Conservation (phyloP, 2,329 filamentous ascomycete species). For the Conoideocrella luteorostrata region DNA sequence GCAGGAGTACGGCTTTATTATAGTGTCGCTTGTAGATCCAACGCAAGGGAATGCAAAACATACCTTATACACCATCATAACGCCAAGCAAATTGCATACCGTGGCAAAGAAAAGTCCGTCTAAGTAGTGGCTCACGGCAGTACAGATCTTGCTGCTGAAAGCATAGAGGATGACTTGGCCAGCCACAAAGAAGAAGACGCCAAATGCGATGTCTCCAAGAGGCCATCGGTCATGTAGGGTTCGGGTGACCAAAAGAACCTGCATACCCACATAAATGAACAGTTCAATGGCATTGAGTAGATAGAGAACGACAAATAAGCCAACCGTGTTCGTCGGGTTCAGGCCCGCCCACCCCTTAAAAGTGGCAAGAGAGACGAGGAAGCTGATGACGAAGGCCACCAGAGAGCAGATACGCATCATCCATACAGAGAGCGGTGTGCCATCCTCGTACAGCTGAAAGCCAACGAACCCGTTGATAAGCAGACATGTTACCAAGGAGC, state of each 20-base stretch:
- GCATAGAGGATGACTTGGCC: constrained; percentile 92
- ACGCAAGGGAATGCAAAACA: constrained; percentile 13
- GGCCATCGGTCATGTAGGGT: constrained; percentile 96
- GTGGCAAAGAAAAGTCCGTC: constrained; percentile 94
- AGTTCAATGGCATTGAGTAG: constrained; percentile 83
- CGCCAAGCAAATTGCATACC: constrained; percentile 83
- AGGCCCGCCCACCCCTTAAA: constrained; percentile 90
- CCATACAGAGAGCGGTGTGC: constrained; percentile 90
- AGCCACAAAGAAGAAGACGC: constrained; percentile 81
- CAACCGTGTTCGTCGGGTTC: constrained; percentile 76
- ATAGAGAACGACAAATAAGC: constrained; percentile 87
- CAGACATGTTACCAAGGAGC: constrained; percentile 79
- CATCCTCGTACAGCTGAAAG: constrained; percentile 97
- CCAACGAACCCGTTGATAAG: constrained; percentile 97
- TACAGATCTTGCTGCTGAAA: constrained; percentile 79
- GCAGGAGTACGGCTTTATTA: too few species aligned
- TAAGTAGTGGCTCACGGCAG: constrained; percentile 79
- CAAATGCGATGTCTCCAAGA: constrained; percentile 83
- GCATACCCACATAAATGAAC: constrained; percentile 78
- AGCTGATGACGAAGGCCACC: constrained; percentile 78
- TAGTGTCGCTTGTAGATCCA: too few species aligned
- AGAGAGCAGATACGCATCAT: constrained; percentile 73
- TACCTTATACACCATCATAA: constrained; percentile 99
- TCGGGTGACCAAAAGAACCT: constrained; percentile 79
- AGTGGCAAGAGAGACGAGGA: constrained; percentile 81